A percentile compares a stretch with the other conserved stretches of the same genome.
phyloP scores from a whole-genome alignment of 2,329 filamentous ascomycete species.

The Dryadomyces quercivorus region DNA sequence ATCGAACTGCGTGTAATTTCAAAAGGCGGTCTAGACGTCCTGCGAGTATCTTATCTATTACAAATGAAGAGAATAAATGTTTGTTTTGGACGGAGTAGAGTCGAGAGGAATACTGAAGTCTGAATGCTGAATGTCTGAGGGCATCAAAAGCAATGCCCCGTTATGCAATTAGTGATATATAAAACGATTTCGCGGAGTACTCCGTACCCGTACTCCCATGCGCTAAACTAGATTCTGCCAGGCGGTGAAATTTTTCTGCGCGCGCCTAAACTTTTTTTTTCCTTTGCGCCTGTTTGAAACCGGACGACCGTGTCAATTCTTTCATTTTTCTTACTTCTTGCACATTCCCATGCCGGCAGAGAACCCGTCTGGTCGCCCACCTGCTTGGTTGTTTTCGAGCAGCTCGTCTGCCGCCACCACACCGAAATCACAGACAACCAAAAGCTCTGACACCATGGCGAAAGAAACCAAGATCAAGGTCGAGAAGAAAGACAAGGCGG shows the following conservation, averaged over 20 bases:
- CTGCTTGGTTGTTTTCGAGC: conserved; percentile 13
- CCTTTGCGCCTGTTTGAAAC: neutral
- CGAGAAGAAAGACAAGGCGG: conserved; percentile 13
- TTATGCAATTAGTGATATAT: neutral
- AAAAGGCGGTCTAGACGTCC: too few relatives aligned
- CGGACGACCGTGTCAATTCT: neutral
- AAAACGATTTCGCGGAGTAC: neutral
- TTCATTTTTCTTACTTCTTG: neutral
- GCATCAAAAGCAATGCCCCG: too few relatives aligned
- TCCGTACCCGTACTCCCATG: neutral
- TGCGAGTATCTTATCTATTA: too few relatives aligned
- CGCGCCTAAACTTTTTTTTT: neutral
- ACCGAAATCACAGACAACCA: neutral
- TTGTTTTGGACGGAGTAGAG: too few relatives aligned
- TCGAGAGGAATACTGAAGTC: too few relatives aligned
- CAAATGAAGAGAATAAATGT: too few relatives aligned
- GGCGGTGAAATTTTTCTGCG: conserved; percentile 1
- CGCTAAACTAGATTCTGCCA: neutral
- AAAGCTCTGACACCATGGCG: conserved; percentile 3
- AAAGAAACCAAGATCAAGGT: conserved; percentile 12
- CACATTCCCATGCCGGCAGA: neutral
- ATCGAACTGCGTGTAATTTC: too few relatives aligned
- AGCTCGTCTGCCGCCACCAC: neutral
- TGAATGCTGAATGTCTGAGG: too few relatives aligned
- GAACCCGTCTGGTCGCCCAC: neutral